A percentile compares a stretch with the other conserved stretches of the same genome.
These are phyloP conservation scores for Chalciporus chontae DNA, from an alignment of 768 basidiomycete genomes.

Conservation along the genomic window DNA sequence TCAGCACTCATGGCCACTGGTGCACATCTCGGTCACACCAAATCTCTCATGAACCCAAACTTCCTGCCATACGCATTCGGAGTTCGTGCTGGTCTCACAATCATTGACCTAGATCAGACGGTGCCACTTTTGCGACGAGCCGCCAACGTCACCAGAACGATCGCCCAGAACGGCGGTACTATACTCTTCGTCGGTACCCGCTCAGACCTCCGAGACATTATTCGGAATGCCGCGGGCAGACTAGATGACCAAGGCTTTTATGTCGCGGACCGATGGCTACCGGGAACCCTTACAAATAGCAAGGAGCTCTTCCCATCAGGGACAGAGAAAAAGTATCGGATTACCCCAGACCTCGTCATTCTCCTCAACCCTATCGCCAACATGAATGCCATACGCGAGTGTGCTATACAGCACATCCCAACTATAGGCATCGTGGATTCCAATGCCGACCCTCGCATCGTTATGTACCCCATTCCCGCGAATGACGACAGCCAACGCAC, in stretches of 20 bases:
- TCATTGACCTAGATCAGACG: constrained; percentile 95
- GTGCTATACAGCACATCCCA: constrained; percentile 83
- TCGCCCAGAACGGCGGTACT: constrained; percentile 77
- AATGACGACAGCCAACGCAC: constrained; percentile 93
- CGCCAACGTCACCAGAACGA: constrained; percentile 78
- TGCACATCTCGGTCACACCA: constrained; percentile 90
- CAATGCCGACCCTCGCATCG: constrained; percentile 91
- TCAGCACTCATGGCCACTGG: constrained; percentile 91
- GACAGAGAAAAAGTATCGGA: constrained; percentile 44
- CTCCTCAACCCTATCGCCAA: constrained; percentile 89
- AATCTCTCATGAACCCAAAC: constrained; percentile 81
- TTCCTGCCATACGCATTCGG: constrained; percentile 93
- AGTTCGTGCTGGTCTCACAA: constrained; percentile 79
- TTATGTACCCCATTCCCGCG: constrained; percentile 98
- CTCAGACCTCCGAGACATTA: constrained; percentile 68
- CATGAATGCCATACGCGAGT: constrained; percentile 86
- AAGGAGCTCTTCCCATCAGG: constrained; percentile 67
- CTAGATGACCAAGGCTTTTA: constrained; percentile 79
- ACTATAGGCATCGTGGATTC: constrained; percentile 95
- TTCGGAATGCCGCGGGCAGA: constrained; percentile 75
- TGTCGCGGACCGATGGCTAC: constrained; percentile 87
- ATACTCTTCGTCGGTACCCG: constrained; percentile 91
- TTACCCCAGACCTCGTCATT: constrained; percentile 83
- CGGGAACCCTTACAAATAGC: constrained; percentile 92
- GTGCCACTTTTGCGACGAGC: constrained; percentile 89